Evolutionary conservation across 2,329 filamentous ascomycete species (phyloP).

Genomic region (Hymenoscyphus fraxineus): DNA sequence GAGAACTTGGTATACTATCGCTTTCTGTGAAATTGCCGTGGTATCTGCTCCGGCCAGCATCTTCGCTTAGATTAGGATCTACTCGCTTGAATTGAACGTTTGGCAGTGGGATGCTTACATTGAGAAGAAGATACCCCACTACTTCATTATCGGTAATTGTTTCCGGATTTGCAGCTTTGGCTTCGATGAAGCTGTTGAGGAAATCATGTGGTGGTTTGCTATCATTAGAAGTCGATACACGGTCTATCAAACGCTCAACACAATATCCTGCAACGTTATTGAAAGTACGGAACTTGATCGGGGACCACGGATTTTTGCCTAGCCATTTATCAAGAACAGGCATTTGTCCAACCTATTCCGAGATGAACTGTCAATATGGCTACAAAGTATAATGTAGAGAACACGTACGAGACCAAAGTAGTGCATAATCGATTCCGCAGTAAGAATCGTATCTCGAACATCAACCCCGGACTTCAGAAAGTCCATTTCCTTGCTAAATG

Average conservation of each 20-base stretch:
- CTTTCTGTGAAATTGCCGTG: slow-evolving; percentile 35
- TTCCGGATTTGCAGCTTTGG: slow-evolving; percentile 14
- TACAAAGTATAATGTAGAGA: slow-evolving; percentile 22
- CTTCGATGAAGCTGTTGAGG: slow-evolving; percentile 29
- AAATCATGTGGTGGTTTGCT: slow-evolving; percentile 20
- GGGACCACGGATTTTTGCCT: slow-evolving; percentile 22
- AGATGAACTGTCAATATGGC: slow-evolving; percentile 29
- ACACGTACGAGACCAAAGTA: neutral
- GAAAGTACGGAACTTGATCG: slow-evolving; percentile 16
- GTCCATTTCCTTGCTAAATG: slow-evolving; percentile 39
- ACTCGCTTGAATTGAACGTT: neutral
- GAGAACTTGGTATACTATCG: slow-evolving; percentile 38
- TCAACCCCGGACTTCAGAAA: slow-evolving; percentile 37
- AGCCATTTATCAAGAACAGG: slow-evolving; percentile 23
- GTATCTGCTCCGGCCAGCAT: slow-evolving; percentile 36
- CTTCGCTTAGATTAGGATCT: neutral
- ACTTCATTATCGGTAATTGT: slow-evolving; percentile 12
- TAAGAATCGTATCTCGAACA: slow-evolving; percentile 18
- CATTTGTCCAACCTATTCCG: slow-evolving; percentile 32
- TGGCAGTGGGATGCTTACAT: neutral
- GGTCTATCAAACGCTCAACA: slow-evolving; percentile 14
- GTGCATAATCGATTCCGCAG: slow-evolving; percentile 13
- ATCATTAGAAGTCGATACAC: slow-evolving; percentile 7
- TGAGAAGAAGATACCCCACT: slow-evolving; percentile 10
- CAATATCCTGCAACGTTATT: slow-evolving; percentile 16